Evolutionary conservation across 2,329 filamentous ascomycete genomes (phyloP), one percentile per base, ranked within the genome.

Genomic region (Acarospora socialis): DNA sequence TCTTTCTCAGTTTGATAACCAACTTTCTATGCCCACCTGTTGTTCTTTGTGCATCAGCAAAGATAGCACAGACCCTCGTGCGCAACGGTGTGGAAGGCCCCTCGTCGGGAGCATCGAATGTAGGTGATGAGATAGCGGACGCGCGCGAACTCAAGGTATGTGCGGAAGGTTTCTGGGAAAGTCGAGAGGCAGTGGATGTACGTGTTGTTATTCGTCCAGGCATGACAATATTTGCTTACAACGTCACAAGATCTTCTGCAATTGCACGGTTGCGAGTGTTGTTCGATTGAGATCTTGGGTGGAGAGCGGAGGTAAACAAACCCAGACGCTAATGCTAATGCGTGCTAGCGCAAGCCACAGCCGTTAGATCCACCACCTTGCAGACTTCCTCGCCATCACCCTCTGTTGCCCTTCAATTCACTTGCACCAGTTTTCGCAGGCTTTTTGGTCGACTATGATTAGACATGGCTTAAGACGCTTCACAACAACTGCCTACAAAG

Each of bases 21-120:
- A 93, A 68, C 52, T 95, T 95, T 38, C 87, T 68, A 53, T 98
- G 90, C 2, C 81, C 81, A 1, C 86, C 83, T 0, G 81, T 92
- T 1, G 81, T 92, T 46, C 78, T 77, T 55, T 98, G 90, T 20
- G 87, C 84, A 53, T 86, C 80, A 42, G 69, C 68, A 49, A 86
- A 86, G 29, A 83, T 67, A 33, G 67, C 58, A 50, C 76, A 79
- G 32, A 93, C 66, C 49, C 81, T 78, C 21, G 66, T 68, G 46
- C 86, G 79, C 43, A 94, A 60, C 10, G 68, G 69, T 36, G 71
- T 83, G 28, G 73, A 65, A 32, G 73, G 70, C 3, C 75, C 69
- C 50, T 93, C 83, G 46, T 77, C 70, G 22, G 80, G 77, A 14
- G 44, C 50, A 27, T 61, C 56, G 32, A 59, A 44, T 15, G 51